Evolutionary conservation across 2,329 filamentous ascomycete genomes (phyloP), one percentile per base, ranked within the genome.

Genomic region (Thelonectria olida): DNA sequence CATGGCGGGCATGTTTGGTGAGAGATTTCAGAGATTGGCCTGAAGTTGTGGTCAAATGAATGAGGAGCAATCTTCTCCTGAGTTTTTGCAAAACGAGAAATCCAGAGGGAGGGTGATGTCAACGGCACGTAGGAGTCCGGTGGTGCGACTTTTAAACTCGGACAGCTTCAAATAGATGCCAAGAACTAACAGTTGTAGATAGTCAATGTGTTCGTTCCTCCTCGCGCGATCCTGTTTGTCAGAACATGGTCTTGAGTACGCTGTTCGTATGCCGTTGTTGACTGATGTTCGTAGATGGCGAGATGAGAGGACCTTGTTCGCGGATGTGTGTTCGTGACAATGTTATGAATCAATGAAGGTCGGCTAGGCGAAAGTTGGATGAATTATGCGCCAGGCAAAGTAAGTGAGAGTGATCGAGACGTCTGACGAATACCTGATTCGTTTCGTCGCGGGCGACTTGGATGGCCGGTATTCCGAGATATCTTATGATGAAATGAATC

Each of bases 1-100:
- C 75, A 80, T 82, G 61, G 63, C 36, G 55, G 50, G 62, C 45
- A 53, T 63, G 31, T 44, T 59, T 58, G 61, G 4, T 44, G 54
- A 28, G 42, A 57, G 60, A 65, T 58, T 61, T 48, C 55, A 13
- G 47, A 38, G 17, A 34, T 4, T n/a, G 9, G 31, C 31, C 15
- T 34, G 28, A 20, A 59, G 60, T 62, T 49, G 61, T 20, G 34
- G 36, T 53, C 41, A 64, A 47, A 50, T 47, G 34, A 42, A 56
- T 45, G 19, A 52, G 31, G 31, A 10, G 10, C 38, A 44, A 19
- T 58, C 48, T 42, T 54, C 47, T 61, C 31, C 10, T 34, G 15
- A 15, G 4, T 62, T 64, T 54, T 59, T 17, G 52, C 44, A 10
- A 54, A 53, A 55, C 38, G 38, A 47, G 15, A 25, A 10, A 49